Evolutionary conservation across 805 yeast genomes (phyloP).

Genomic region (Candida montana): DNA sequence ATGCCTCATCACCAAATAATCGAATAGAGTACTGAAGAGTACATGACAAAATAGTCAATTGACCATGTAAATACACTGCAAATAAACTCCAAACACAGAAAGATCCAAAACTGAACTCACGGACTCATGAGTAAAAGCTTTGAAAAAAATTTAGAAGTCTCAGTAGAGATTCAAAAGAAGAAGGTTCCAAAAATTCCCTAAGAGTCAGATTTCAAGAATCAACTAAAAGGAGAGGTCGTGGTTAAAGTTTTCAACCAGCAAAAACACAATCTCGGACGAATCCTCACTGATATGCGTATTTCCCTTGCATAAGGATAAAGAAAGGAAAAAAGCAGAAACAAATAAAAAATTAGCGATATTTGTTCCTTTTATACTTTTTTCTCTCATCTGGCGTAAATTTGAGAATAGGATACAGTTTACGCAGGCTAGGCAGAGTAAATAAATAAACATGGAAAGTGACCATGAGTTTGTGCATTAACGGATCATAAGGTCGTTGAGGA

Average conservation of each 20-base stretch:
- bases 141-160: slow-evolving; percentile 3
- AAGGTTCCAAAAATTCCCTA: slow-evolving; percentile 24
- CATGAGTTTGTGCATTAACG: too few species aligned
- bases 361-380: slow-evolving; percentile 1
- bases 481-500: slow-evolving; percentile 12
- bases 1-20: too few species aligned
- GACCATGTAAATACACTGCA: too few species aligned
- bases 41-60: not conserved
- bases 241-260: slow-evolving; percentile 99
- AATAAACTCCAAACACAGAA: too few species aligned
- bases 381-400: not conserved
- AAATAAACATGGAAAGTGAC: too few species aligned
- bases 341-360: not conserved
- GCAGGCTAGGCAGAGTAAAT: not conserved
- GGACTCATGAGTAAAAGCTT: slow-evolving; percentile 9
- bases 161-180: slow-evolving; percentile 7
- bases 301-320: slow-evolving; percentile 99
- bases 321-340: slow-evolving; percentile 21
- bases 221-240: slow-evolving; percentile 71
- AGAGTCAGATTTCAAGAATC: slow-evolving; percentile 55
- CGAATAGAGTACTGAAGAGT: not conserved
- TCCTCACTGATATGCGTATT: slow-evolving; percentile 99
- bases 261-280: slow-evolving; percentile 99
- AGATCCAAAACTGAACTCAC: slow-evolving; percentile 6
- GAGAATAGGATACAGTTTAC: not conserved